A percentile compares a stretch with the other conserved stretches of the same genome.
Conservation (phyloP, 225 moss, liverwort and hornwort species). For the Antitrichia curtipendula region DNA sequence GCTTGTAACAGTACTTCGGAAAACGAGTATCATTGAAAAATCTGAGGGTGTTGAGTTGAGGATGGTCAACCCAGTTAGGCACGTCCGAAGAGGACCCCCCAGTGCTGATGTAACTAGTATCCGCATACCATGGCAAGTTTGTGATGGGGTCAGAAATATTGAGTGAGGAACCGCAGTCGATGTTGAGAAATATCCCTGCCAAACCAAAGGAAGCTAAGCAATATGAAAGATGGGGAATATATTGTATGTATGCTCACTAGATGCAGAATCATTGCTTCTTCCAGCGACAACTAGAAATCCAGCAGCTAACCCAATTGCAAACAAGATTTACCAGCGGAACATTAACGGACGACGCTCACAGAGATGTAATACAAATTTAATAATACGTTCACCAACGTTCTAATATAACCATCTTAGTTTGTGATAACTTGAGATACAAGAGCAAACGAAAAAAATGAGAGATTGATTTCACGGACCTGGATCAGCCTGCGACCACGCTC, state of each 20-base stretch:
- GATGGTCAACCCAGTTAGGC: accelerated
- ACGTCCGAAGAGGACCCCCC: neutral
- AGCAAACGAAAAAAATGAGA: neutral
- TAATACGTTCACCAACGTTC: neutral
- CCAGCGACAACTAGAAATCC: neutral
- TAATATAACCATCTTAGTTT: neutral
- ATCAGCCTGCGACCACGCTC: neutral
- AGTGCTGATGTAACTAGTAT: neutral
- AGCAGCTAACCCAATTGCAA: neutral
- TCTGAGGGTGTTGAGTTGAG: neutral
- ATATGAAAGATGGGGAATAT: neutral
- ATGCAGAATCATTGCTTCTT: neutral
- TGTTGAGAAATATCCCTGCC: neutral
- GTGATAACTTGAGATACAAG: neutral
- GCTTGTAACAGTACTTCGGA: conserved; percentile 1
- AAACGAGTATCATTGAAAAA: neutral
- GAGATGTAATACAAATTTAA: neutral
- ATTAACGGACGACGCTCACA: neutral
- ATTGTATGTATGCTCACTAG: neutral
- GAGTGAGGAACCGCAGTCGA: neutral
- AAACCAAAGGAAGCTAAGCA: neutral
- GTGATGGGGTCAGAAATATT: neutral
- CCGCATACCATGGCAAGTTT: neutral
- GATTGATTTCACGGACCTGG: neutral
- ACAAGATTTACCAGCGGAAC: neutral